Evolutionary conservation across 257 asterid genomes (phyloP).

Genomic region (Eustoma russellianum): DNA sequence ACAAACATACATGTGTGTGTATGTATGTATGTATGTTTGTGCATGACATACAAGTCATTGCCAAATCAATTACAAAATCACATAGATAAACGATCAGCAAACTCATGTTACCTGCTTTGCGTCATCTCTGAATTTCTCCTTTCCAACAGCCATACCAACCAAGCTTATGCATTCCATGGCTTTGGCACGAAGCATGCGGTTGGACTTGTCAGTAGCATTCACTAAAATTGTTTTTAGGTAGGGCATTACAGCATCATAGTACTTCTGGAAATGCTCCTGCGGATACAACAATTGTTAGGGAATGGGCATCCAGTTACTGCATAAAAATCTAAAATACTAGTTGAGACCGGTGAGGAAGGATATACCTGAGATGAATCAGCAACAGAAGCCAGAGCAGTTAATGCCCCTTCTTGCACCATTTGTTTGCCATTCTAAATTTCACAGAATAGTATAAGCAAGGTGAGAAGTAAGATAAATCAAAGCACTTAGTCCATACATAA

Average conservation of each 20-base stretch:
- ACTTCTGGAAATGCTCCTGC: constrained; percentile 78
- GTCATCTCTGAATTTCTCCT: constrained; percentile 73
- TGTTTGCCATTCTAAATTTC: constrained; percentile 76
- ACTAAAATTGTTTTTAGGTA: constrained; percentile 78
- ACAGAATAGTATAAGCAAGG: constrained; percentile 4
- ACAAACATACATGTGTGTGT: too few relatives aligned
- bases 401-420: constrained; percentile 99
- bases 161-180: constrained; percentile 94
- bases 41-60: constrained; percentile 31
- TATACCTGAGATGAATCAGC: constrained; percentile 96
- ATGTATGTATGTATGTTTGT: too few relatives aligned
- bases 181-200: constrained; percentile 97
- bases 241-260: constrained; percentile 89
- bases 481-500: background rate
- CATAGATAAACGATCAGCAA: constrained; percentile 2
- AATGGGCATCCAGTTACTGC: background rate
- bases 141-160: constrained; percentile 98
- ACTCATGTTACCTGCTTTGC: constrained; percentile 64
- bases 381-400: constrained; percentile 88
- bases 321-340: constrained; percentile 2
- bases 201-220: constrained; percentile 77
- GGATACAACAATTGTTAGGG: constrained; percentile 14
- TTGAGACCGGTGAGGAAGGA: background rate
- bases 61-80: constrained; percentile 77
- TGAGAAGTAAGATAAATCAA: background rate